A percentile compares a stretch with the other conserved stretches of the same genome.
Evolutionary conservation across 1,139 yeast species (phyloP).

Genomic region (Yamadazyma trypodendri): DNA sequence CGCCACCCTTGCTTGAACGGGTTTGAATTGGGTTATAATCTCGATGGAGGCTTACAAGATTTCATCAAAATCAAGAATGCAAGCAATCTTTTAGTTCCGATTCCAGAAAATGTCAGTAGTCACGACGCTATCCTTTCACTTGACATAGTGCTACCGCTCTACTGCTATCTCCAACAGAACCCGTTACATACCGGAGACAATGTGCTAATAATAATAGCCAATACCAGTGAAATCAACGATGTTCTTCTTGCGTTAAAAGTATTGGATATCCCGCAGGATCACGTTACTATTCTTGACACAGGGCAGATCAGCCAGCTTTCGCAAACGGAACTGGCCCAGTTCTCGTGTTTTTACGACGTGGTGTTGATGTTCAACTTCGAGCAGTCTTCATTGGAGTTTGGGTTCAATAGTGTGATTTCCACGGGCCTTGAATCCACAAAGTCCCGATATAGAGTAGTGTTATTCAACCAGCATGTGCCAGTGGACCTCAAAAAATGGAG

Average conservation of each 20-base stretch:
- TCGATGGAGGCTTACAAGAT: constrained; percentile 46
- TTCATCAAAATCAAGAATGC: constrained; percentile 30
- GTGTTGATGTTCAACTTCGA: constrained; percentile 20
- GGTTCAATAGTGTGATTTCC: constrained; percentile 21
- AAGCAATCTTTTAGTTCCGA: constrained; percentile 22
- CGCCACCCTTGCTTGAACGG: constrained; percentile 23
- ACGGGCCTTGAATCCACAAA: constrained; percentile 31
- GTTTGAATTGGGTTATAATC: constrained; percentile 33
- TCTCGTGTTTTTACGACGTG: constrained; percentile 23
- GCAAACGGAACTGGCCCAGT: constrained; percentile 15
- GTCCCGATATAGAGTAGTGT: constrained; percentile 25
- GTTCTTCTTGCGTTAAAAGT: constrained; percentile 33
- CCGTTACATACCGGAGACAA: constrained; percentile 13
- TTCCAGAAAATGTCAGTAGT: constrained; percentile 33
- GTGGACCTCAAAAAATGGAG: constrained; percentile 9
- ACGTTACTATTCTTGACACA: constrained; percentile 29
- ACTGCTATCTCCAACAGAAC: constrained; percentile 21
- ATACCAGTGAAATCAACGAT: constrained; percentile 35
- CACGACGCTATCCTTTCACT: constrained; percentile 39
- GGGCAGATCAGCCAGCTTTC: constrained; percentile 14
- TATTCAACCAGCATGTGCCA: constrained; percentile 15
- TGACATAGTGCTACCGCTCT: constrained; percentile 40
- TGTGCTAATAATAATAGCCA: constrained; percentile 29
- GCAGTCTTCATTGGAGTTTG: constrained; percentile 22
- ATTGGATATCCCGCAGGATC: constrained; percentile 26